Base-by-base conservation (phyloP, 345 rosid genomes). In the Durio zibethinus region DNA sequence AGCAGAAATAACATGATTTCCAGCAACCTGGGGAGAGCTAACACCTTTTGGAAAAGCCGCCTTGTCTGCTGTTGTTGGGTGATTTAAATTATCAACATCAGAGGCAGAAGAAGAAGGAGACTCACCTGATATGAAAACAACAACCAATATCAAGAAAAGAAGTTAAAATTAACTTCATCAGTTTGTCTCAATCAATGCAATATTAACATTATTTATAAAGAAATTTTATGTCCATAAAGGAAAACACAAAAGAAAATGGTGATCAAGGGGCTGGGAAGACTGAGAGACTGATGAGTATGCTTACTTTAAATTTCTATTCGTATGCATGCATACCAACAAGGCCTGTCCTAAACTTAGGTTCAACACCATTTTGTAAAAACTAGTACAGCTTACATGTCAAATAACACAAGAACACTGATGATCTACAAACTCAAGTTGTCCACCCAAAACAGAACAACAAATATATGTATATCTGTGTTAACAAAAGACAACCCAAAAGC, bases 91-190 rank as follows among this genome's bases (percentile, higher is more conserved):
- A 85, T 94, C 98, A 59, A 97, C 86, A 82, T 94, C 97, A 50
- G 99, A 97, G 56, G 96, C 99, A 83, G 99, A 92, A 56, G 99
- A 97, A 75, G 98, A 92, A 80, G 99, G 97, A 80, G 99, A 97
- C 82, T 94, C 99, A 27, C 97, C 99, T 97, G 84, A 81, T 48
- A 80, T 68, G 69, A 35, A 31, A 50, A 47, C 69, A 25, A 74
- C 70, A 52, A 69, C 25, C 36, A 76, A 18, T 25, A 59, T 77
- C 62, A 72, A 70, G 45, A 62, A 54, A 67, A 38, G 31, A 64
- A 50, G 16, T 33, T 27, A 64, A 33, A 47, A 14, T 57, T 21
- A 23, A 40, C 36, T 42, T 31, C 10, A 4, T 40, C 38, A 10
- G 73, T 68, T 38, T 14, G 63, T 66, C 47, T 56, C 67, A 53